Base-by-base conservation (phyloP, 257 asterid species). In the Handroanthus guayacan region DNA sequence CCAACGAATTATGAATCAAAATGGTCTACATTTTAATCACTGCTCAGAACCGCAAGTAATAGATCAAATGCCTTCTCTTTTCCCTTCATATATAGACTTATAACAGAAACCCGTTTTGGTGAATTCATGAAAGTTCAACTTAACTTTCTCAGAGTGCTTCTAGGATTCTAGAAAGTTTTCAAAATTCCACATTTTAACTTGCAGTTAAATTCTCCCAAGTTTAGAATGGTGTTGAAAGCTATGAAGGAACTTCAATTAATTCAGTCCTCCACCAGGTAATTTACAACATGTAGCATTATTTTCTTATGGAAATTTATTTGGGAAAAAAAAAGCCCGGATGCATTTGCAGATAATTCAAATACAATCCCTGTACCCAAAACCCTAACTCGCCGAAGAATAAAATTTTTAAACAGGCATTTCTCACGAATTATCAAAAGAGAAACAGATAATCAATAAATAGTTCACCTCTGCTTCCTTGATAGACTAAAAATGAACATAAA, bases 301-400 rank as follows among this genome's bases (percentile, higher is more conserved):
- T 77, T 11, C 11, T 20, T 9, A 38, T 41, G 34, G 50, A 18
- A 11, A 14, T 12, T 20, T 36, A 25, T 25, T 25, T 25, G 31
- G 31, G 31, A 38, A 4, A 48, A 11, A 65, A 43, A 17, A 3
- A 5, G 12, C n/a, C n/a, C n/a, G 48, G 7, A 25, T 41, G 17
- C 68, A 56, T 66, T 74, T 13, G 6, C 20, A 36, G 44, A 38
- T n/a, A 45, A 25, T 9, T 55, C 25, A 57, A 31, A 60, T 10
- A 39, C 31, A 69, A 12, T 50, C 47, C 51, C 60, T 47, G 54
- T 79, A 80, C 80, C 85, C 80, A 64, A 55, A 79, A 62, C 75
- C 78, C 74, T 62, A 56, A 44, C 44, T 67, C 45, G 20, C 17
- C 14, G 69, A 64, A 57, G 1, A 43, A 0, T 31, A 68, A 76